A percentile compares a stretch with the other conserved stretches of the same genome.
These are phyloP conservation scores for Selenicereus undatus DNA, from an alignment of 148 eudicot species.

Conservation along the genomic window DNA sequence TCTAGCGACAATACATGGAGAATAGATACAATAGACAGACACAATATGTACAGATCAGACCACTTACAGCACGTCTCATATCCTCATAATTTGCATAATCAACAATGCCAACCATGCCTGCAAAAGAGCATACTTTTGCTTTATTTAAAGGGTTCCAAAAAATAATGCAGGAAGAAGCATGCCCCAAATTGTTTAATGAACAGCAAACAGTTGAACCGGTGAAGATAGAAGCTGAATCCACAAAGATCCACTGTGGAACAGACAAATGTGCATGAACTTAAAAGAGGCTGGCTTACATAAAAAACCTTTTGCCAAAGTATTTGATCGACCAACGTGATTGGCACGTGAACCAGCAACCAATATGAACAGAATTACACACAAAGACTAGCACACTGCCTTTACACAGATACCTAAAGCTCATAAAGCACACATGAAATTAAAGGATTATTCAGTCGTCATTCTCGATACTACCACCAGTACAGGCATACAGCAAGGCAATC, in stretches of 20 bases:
- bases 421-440: not conserved
- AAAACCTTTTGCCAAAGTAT: not conserved
- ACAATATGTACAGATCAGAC: not conserved
- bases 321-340: not conserved
- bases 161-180: not conserved
- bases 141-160: not conserved
- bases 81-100: constrained; percentile 78
- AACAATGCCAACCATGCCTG: constrained; percentile 75
- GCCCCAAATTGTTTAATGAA: not conserved
- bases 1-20: not conserved
- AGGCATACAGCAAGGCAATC: not conserved
- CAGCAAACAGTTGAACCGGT: not conserved
- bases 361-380: not conserved
- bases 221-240: not conserved
- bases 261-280: not conserved
- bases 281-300: not conserved
- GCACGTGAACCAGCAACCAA: not conserved
- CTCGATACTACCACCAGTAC: too few relatives aligned
- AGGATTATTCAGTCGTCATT: not conserved
- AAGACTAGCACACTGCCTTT: not conserved
- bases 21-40: not conserved
- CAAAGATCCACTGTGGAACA: not conserved
- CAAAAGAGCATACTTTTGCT: constrained; percentile 6
- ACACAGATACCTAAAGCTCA: not conserved
- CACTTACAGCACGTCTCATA: constrained; percentile 81